Evolutionary conservation across 2,329 filamentous ascomycete species (phyloP), one percentile per base, ranked within the genome.

Genomic region (Chaetomium olivaceum): DNA sequence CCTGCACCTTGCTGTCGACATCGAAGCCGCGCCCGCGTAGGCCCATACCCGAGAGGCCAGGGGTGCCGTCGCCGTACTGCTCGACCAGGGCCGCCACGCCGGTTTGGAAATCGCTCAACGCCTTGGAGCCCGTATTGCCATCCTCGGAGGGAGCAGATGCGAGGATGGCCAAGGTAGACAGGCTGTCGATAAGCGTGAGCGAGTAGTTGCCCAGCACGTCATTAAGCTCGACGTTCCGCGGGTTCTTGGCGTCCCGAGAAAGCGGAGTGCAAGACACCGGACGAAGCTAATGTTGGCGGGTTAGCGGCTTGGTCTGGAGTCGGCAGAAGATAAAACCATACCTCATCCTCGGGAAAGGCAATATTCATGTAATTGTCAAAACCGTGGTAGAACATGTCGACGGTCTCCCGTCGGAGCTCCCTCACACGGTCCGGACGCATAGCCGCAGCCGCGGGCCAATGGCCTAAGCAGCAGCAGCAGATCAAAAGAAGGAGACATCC

Each of bases 201-300:
- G 93, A 97, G 79, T 98, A 99, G 80, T 99, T 98, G 4, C 95
- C 95, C 52, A 99, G 85, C 16, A 96, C 93, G 77, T 99, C 95
- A 80, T 98, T 98, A 68, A 97, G 83, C 72, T 92, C 93, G 71
- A 95, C 87, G 74, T 96, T 90, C 64, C 85, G 85, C 1, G 91
- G 90, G 75, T 97, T 91, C 57, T 87, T 81, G 72, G 86, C 85
- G 80, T 97, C 93, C 77, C 95, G 90, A 50, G 91, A 92, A 73
- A 98, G 82, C 6, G 95, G 92, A 19, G 82, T 82, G 78, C 95
- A 99, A 29, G 92, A 89, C 23, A 99, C 81, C 9, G 95, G 95
- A 55, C 92, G 91, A 64, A 99, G 82, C 86, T 94, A 71, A 65
- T 70, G 65, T 54, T 63, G 65, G 23, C 58, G 52, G 62, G 67